Base-by-base conservation (phyloP, 192 early-diverging fungal species). In the Coemansia reversa region DNA sequence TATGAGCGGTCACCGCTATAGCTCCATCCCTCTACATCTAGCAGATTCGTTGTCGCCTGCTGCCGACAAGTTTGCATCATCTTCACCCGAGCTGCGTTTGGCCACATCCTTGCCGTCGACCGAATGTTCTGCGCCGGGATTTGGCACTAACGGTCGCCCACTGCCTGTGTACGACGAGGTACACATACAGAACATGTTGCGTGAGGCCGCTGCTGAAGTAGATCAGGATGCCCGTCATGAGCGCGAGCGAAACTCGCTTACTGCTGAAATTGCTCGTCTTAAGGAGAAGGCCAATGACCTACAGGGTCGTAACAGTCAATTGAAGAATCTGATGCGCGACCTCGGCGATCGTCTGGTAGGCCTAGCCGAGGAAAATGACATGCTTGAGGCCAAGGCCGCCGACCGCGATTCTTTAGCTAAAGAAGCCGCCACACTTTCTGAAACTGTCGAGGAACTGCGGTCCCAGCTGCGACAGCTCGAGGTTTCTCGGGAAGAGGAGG, bases 261-360 rank as follows among this genome's bases (percentile, higher is more conserved):
- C 45, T 28, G 51, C 52, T 3, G 62, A 70, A 23, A 28, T 80
- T 4, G 50, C 45, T 2, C 32, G 20, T 51, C 66, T 74, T 5
- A 62, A 66, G 35, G 70, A 69, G 28, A 48, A 60, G 8, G 74
- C 65, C 35, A 73, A 73, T 48, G 62, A 70, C 48, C 45, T 81
- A 62, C 69, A 75, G 63, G 66, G 70, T 30, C 78, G 65, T 52
- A 74, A 75, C 63, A 72, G 72, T 57, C 78, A 75, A 60, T 55
- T 72, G 49, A 63, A 72, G 56, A 72, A 75, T 52, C 55, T 75
- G 22, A 60, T 72, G 69, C 69, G 69, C 45, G 72, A 74, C 24
- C 69, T 75, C 22, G 69, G 69, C 59, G 72, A 74, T 60, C 66
- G 73, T 22, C 72, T 81, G 30, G 78, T 81, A 5, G 52, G 66